Evolutionary conservation across 2,329 filamentous ascomycete genomes (phyloP).

Genomic region (Cladophialophora exuberans): DNA sequence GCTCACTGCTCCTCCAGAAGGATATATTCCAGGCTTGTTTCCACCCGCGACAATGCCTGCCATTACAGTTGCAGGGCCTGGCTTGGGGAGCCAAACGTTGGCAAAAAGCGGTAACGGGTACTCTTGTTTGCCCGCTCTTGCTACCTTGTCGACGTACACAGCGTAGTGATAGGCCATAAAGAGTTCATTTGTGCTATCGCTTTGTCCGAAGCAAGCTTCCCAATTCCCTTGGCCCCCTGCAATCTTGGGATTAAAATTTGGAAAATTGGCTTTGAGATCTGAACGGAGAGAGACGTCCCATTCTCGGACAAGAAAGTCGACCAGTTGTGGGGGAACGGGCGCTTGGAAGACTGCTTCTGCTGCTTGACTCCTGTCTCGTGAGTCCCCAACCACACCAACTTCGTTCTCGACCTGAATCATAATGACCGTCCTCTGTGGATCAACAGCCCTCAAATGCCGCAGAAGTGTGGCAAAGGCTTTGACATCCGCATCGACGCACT

Average conservation of each 20-base stretch:
- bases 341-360: background rate
- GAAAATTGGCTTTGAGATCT: no score
- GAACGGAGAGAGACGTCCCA: no score
- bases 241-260: background rate
- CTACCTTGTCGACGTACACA: slow-evolving; percentile 46
- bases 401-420: slow-evolving; percentile 65
- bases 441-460: slow-evolving; percentile 32
- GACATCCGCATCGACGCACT: background rate
- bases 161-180: slow-evolving; percentile 55
- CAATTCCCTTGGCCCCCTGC: slow-evolving; percentile 47
- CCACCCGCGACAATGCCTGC: background rate
- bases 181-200: slow-evolving; percentile 46
- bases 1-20: background rate
- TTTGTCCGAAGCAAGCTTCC: slow-evolving; percentile 46
- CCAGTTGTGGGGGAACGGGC: no score
- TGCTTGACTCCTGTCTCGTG: slow-evolving; percentile 47
- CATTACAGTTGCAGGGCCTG: background rate
- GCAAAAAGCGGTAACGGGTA: background rate
- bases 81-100: background rate
- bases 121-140: slow-evolving; percentile 24
- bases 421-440: slow-evolving; percentile 52
- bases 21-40: background rate
- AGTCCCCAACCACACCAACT: slow-evolving; percentile 56
- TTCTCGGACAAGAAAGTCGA: no score
- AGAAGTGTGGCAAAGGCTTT: background rate